Percentiles rank a stretch among this genome's conserved stretches.
These are phyloP conservation scores for Didymella exigua DNA, from an alignment of 2,329 filamentous ascomycete species.

Conservation along the genomic window DNA sequence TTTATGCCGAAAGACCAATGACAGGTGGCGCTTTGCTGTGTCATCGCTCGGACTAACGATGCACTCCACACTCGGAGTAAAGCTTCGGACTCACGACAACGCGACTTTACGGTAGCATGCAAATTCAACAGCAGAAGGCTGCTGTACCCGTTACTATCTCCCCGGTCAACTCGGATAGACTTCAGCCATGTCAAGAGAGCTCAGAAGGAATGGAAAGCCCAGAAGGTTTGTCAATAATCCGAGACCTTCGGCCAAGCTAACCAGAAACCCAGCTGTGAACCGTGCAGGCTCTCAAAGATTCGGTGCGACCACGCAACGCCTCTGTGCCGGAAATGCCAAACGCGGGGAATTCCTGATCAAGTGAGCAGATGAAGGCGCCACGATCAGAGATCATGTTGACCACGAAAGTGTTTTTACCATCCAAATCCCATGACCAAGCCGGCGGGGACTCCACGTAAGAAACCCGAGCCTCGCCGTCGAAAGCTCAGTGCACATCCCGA, in stretches of 20 bases:
- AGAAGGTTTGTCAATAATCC: slow-evolving; percentile 30
- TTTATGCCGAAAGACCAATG: slow-evolving; percentile 12
- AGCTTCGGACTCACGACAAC: slow-evolving; percentile 9
- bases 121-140: slow-evolving; percentile 1
- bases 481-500: slow-evolving; percentile 20
- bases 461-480: slow-evolving; percentile 39
- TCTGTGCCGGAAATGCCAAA: slow-evolving; percentile 43
- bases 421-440: slow-evolving; percentile 47
- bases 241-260: slow-evolving; percentile 23
- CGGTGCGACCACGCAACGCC: slow-evolving; percentile 44
- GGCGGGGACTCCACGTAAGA: slow-evolving; percentile 44
- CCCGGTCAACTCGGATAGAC: slow-evolving; percentile 3
- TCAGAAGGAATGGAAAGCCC: slow-evolving; percentile 46
- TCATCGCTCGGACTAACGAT: slow-evolving; percentile 7
- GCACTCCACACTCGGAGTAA: slow-evolving; percentile 13
- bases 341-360: slow-evolving; percentile 42
- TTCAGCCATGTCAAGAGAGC: slow-evolving; percentile 27
- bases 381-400: slow-evolving; percentile 2
- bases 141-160: neutral
- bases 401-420: slow-evolving; percentile 43
- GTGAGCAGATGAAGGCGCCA: slow-evolving; percentile 21
- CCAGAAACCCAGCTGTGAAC: slow-evolving; percentile 38
- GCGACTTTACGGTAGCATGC: neutral
- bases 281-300: slow-evolving; percentile 46
- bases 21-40: neutral